Evolutionary conservation across 1,139 yeast species (phyloP), one percentile per base, ranked within the genome.

Genomic region (Suhomyces maxii): DNA sequence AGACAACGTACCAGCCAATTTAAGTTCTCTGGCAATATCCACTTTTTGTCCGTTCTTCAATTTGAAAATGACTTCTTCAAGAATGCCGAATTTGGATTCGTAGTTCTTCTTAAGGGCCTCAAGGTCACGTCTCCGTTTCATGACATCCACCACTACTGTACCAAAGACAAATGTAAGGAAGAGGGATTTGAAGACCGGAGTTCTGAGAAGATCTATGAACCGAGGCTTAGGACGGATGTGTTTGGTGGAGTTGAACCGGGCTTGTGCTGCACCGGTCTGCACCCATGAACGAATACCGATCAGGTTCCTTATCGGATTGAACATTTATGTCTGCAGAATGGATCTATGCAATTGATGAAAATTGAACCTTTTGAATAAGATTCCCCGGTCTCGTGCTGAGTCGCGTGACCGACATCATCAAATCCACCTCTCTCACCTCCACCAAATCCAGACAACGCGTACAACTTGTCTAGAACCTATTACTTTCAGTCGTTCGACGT

Each of bases 101-200:
- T 75, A 71, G 8, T 68, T 63, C 13, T 59, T 58, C 12, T 54
- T 57, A 32, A 74, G 57, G 8, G 57, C 50, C 33, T 72, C 76
- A 25, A 68, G 54, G 36, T 67, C 73, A 42, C 65, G 67, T 26
- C 76, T 57, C 41, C 60, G 63, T 36, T 65, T 64, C 55, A 72
- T 69, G 44, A 68, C 59, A 43, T 74, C 78, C 6, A 73, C 68
- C 12, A 72, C 72, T 2, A 65, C 68, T 6, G 77, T 62, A 4
- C 77, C 76, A 53, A 74, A 71, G 11, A 73, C 53, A 31, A 73
- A 52, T 4, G 76, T 69, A 34, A 72, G 64, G 11, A 73, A 51
- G 7, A 73, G 57, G 18, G 77, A 66, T 56, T 75, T 75, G 47
- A 72, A 60, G 3, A 71, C 63, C 3, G 79, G 73, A 0, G 71